These are phyloP conservation scores for Sugiyamaella grinbergsii DNA, from an alignment of 1,139 yeast genomes.

Conservation along the genomic window DNA sequence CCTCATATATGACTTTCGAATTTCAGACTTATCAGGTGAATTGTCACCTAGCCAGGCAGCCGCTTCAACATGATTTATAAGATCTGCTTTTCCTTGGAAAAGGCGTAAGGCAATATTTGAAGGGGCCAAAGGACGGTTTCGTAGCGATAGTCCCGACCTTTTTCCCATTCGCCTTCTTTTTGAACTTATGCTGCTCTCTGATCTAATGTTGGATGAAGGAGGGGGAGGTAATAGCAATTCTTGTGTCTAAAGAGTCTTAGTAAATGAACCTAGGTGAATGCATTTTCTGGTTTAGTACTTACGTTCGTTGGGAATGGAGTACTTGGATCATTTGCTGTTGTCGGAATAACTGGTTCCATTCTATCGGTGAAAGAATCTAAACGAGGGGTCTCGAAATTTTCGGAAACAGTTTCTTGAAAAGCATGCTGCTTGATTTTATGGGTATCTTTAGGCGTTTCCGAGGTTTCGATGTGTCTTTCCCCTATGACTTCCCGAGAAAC, in stretches of 20 bases:
- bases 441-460: too few relatives aligned
- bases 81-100: conserved; percentile 29
- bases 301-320: background rate
- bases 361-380: background rate
- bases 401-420: background rate
- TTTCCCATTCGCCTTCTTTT: conserved; percentile 8
- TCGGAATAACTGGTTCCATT: background rate
- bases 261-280: background rate
- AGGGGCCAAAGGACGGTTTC: conserved; percentile 10
- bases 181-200: conserved; percentile 5
- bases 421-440: background rate
- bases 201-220: background rate
- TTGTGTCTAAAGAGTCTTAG: background rate
- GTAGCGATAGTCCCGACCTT: conserved; percentile 10
- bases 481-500: too few relatives aligned
- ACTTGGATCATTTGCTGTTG: background rate
- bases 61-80: conserved; percentile 28
- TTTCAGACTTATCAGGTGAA: conserved; percentile 30
- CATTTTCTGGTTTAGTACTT: background rate
- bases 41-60: conserved; percentile 41
- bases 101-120: conserved; percentile 26
- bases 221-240: conserved; percentile 7
- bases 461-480: too few relatives aligned
- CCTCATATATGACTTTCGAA: conserved; percentile 37
- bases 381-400: background rate